Evolutionary conservation across 2,329 filamentous ascomycete genomes (phyloP), one percentile per base, ranked within the genome.

Genomic region (Xylaria sp.): DNA sequence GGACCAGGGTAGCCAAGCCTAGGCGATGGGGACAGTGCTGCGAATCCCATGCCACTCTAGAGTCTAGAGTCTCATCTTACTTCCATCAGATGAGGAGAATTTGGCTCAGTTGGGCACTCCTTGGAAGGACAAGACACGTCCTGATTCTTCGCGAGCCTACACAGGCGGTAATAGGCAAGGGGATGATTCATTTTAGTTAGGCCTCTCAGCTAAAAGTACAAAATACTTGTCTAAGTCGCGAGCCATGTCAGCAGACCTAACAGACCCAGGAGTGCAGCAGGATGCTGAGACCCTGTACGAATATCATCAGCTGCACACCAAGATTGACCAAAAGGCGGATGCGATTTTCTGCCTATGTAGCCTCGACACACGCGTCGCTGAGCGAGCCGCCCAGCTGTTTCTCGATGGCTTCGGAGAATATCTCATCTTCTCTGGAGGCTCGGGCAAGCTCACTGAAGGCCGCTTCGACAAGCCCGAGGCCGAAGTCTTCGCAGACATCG

Each of bases 321-420:
- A 78, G 12, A 75, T 81, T 23, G 66, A 67, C 13, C 66, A 57
- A 23, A 78, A 78, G 55, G 80, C 80, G 60, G 80, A 82, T 65
- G 82, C 82, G 63, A 77, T 85, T 66, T 85, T 85, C 78, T 82
- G 81, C 74, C 80, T 85, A 54, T 84, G 83, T 77, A 84, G 82
- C 72, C 82, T 84, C 67, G 83, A 85, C 75, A 78, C 78, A 3
- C 82, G 83, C 65, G 81, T 85, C 46, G 83, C 83, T 61, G 72
- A 74, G 48, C 79, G 80, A 51, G 83, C 83, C 10, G 82, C 83
- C 1, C 77, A 81, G 69, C 78, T 85, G 23, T 83, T 79, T 65
- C 80, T 84, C 56, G 78, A 80, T 65, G 81, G 80, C 28, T 74
- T 79, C 44, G 81, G 79, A 18, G 77, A 78, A 1, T 76, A 77